Evolutionary conservation across 2,329 filamentous ascomycete species (phyloP).

Genomic region (Cryphonectria parasitica): DNA sequence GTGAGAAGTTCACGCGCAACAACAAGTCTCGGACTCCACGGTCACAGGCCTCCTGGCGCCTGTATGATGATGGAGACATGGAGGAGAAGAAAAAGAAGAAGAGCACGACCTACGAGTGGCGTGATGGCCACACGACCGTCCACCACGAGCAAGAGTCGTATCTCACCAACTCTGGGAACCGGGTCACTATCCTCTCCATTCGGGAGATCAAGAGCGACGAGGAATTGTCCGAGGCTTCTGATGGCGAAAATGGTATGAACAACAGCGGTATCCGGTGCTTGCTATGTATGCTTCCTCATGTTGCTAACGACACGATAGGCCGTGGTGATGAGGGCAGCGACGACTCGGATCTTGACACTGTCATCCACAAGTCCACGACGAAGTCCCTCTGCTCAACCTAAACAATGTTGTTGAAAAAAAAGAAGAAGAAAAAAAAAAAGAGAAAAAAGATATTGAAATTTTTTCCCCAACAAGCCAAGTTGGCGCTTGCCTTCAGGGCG

Average conservation of each 20-base stretch:
- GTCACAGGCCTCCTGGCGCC: conserved; percentile 17
- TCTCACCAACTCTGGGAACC: conserved; percentile 10
- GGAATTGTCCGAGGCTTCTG: conserved; percentile 5
- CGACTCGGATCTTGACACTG: conserved; percentile 8
- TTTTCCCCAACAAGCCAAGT: background rate
- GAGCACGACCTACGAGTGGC: conserved; percentile 16
- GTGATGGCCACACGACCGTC: conserved; percentile 21
- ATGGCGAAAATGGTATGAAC: conserved; percentile 14
- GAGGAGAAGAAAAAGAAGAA: background rate
- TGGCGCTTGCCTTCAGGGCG: conserved; percentile 17
- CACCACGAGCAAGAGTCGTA: conserved; percentile 10
- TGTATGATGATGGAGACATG: conserved; percentile 26
- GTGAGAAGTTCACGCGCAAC: conserved; percentile 7
- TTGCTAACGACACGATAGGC: background rate
- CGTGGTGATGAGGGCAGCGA: background rate
- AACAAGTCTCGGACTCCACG: background rate
- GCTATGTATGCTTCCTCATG: background rate
- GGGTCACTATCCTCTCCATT: conserved; percentile 26
- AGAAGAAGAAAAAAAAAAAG: background rate
- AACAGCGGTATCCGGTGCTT: background rate
- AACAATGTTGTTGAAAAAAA: background rate
- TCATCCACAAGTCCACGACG: conserved; percentile 10
- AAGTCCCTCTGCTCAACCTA: conserved; percentile 18
- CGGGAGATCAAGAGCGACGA: conserved; percentile 24
- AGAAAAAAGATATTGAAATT: background rate